Percentiles rank a stretch among this genome's conserved stretches.
phyloP scores from a whole-genome alignment of 176 grass and related monocot genomes.

The Aegilops umbellulata region DNA sequence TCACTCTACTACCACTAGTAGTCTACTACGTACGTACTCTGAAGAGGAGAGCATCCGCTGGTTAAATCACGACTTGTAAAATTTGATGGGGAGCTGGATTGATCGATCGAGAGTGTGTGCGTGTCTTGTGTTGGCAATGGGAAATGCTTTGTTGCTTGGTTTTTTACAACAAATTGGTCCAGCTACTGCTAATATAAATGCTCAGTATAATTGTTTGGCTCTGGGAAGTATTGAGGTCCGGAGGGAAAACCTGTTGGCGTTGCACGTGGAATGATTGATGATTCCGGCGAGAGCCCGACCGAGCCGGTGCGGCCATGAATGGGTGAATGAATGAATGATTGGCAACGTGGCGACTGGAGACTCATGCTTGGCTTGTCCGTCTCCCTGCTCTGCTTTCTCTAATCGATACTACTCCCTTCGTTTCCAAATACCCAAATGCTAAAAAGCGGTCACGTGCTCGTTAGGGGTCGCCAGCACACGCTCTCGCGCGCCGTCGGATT shows the following conservation, averaged over 20 bases:
- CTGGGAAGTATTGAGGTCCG: neutral
- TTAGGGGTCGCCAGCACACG: too few species aligned
- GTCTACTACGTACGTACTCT: neutral
- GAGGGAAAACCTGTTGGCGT: neutral
- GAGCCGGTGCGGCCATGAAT: neutral
- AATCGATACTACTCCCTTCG: too few species aligned
- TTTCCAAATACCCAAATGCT: too few species aligned
- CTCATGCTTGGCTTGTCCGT: neutral
- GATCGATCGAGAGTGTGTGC: neutral
- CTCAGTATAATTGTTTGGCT: neutral
- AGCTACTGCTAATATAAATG: neutral
- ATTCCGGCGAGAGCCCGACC: neutral
- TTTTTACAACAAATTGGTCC: neutral
- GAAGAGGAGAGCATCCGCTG: neutral
- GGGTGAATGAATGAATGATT: neutral
- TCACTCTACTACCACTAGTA: neutral
- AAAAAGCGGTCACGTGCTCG: too few species aligned
- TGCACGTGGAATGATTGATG: conserved; percentile 7
- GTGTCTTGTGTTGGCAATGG: conserved; percentile 14
- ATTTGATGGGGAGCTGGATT: neutral
- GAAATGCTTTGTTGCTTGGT: conserved; percentile 25
- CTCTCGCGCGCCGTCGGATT: too few species aligned
- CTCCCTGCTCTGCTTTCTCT: too few species aligned
- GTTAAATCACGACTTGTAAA: conserved; percentile 18
- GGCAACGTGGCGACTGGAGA: neutral